Conservation (phyloP, 176 grass and related monocot species). For the Dactylis glomerata region DNA sequence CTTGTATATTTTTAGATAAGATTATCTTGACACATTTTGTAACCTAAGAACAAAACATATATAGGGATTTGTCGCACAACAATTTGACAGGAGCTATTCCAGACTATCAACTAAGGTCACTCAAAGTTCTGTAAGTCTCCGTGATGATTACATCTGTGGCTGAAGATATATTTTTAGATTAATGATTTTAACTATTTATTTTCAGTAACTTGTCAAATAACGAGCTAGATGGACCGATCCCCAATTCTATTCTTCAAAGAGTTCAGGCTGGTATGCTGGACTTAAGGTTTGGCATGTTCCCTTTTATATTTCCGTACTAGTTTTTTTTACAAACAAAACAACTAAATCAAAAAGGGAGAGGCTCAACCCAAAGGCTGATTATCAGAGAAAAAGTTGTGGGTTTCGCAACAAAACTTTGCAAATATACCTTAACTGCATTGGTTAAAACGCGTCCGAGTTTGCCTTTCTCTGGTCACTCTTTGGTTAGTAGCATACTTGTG, state of each 20-base stretch:
- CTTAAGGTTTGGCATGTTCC: conserved; percentile 30
- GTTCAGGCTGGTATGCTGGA: conserved; percentile 14
- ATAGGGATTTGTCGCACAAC: conserved; percentile 46
- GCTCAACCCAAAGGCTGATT: neutral
- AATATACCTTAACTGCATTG: neutral
- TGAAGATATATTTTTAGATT: neutral
- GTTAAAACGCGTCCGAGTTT: neutral
- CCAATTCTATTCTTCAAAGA: conserved; percentile 15
- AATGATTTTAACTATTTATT: neutral
- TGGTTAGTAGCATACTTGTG: neutral
- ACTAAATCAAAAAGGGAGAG: neutral
- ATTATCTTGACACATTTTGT: neutral
- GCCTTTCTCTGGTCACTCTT: neutral
- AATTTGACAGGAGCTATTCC: no score
- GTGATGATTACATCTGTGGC: neutral
- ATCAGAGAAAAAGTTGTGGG: neutral
- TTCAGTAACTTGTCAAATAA: conserved; percentile 46
- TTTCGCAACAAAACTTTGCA: neutral
- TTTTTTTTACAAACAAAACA: neutral
- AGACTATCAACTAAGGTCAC: conserved; percentile 14
- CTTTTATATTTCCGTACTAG: neutral
- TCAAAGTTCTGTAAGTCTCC: conserved; percentile 34
- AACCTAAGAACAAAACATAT: neutral
- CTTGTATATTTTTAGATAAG: neutral
- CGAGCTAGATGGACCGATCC: conserved; percentile 21